Evolutionary conservation across 2,329 filamentous ascomycete genomes (phyloP).

Genomic region (Westerdykella sp.): DNA sequence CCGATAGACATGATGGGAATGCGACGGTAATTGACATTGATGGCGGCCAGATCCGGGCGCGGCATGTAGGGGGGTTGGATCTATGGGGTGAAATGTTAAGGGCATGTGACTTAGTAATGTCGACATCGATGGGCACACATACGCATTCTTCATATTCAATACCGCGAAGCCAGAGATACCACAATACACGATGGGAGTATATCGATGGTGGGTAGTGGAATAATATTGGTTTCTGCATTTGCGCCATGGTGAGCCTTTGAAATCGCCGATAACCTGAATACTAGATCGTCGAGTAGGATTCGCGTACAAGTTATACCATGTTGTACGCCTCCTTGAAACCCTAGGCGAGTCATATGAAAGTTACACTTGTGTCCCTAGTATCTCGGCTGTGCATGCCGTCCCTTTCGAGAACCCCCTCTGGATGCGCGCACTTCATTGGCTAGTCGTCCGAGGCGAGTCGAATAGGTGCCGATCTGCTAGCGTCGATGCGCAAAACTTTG

Average conservation of each 20-base stretch:
- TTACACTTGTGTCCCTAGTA: too few relatives aligned
- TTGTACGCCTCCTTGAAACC: too few relatives aligned
- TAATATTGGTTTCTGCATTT: slow-evolving; percentile 48
- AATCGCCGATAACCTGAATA: too few relatives aligned
- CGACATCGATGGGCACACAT: slow-evolving; percentile 28
- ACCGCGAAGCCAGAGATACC: slow-evolving; percentile 61
- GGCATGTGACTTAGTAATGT: not conserved
- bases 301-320: too few relatives aligned
- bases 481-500: too few relatives aligned
- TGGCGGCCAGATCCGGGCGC: slow-evolving; percentile 21
- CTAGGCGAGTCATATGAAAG: too few relatives aligned
- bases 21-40: slow-evolving; percentile 36
- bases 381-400: too few relatives aligned
- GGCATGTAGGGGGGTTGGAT: slow-evolving; percentile 48
- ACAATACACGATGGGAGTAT: slow-evolving; percentile 56
- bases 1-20: slow-evolving; percentile 29
- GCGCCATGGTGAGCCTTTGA: slow-evolving; percentile 10
- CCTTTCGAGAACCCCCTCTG: too few relatives aligned
- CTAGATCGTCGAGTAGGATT: too few relatives aligned
- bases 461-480: too few relatives aligned
- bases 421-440: too few relatives aligned
- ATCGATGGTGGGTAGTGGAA: slow-evolving; percentile 64
- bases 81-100: slow-evolving; percentile 31
- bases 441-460: too few relatives aligned
- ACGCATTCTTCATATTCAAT: slow-evolving; percentile 65